These are phyloP conservation scores for Allium cepa DNA, from an alignment of 106 monocot genomes.

Conservation along the genomic window DNA sequence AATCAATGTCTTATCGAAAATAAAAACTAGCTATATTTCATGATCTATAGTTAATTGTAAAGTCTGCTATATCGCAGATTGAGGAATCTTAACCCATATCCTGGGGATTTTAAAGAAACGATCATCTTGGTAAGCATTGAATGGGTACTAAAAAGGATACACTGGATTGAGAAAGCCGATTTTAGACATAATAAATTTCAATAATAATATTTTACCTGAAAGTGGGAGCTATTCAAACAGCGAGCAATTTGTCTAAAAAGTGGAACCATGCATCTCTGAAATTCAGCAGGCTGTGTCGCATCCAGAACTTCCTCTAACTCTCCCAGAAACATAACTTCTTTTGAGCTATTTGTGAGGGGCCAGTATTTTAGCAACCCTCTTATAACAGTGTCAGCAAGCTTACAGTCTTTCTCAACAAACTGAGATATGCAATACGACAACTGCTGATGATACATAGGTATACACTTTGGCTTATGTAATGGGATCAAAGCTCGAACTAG, in stretches of 20 bases:
- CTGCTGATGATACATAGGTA: conserved; percentile 56
- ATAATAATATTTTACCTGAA: conserved; percentile 31
- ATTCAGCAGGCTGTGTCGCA: conserved; percentile 50
- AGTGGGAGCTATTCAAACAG: conserved; percentile 52
- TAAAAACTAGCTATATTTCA: too few species aligned
- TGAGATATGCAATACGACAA: conserved; percentile 56
- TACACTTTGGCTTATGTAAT: conserved; percentile 64
- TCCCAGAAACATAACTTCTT: conserved; percentile 32
- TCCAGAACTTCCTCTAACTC: conserved; percentile 58
- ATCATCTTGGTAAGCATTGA: too few species aligned
- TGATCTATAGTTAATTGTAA: too few species aligned
- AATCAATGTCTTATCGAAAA: too few species aligned
- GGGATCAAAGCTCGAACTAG: conserved; percentile 57
- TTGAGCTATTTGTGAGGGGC: conserved; percentile 56
- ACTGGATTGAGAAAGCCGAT: too few species aligned
- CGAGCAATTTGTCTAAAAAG: conserved; percentile 45
- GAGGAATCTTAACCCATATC: too few species aligned
- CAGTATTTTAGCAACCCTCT: conserved; percentile 59
- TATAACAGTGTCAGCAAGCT: conserved; percentile 61
- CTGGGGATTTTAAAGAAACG: too few species aligned
- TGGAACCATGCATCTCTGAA: conserved; percentile 60
- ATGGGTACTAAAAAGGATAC: too few species aligned
- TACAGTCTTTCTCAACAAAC: conserved; percentile 66
- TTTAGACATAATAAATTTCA: too few species aligned
- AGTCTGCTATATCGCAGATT: too few species aligned